These are phyloP conservation scores for Pinus tabuliformis DNA, from an alignment of 75 land plant species.

Conservation along the genomic window DNA sequence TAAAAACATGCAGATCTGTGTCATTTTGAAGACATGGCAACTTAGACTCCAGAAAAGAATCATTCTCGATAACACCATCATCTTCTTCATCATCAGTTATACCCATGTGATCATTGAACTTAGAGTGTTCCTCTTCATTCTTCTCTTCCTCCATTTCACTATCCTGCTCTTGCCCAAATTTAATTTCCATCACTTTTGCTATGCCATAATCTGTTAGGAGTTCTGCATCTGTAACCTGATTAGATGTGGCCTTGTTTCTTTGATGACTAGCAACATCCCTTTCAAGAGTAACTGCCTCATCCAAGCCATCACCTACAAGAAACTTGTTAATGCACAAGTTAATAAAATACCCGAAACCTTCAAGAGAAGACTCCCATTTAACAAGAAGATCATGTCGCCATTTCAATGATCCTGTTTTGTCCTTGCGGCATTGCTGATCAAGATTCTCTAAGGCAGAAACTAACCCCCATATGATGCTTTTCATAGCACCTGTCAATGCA, in stretches of 20 bases:
- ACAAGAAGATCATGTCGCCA: constrained; percentile 4
- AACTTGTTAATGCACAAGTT: constrained; percentile 15
- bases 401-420: not conserved
- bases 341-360: constrained; percentile 23
- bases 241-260: not conserved
- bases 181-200: not conserved
- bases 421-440: constrained; percentile 7
- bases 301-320: constrained; percentile 12
- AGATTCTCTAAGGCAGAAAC: constrained; percentile 21
- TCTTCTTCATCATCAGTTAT: constrained; percentile 1
- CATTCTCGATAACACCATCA: constrained; percentile 4
- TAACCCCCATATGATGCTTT: constrained; percentile 54
- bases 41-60: not conserved
- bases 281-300: not conserved
- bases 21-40: not conserved
- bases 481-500: constrained; percentile 30
- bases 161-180: not conserved
- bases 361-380: constrained; percentile 9
- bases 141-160: constrained; percentile 5
- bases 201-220: not conserved
- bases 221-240: not conserved
- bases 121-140: not conserved
- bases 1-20: constrained; percentile 8
- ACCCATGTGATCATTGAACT: constrained; percentile 1
- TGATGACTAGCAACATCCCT: constrained; percentile 2